Conservation (phyloP, 805 yeast genomes). For the Ogataea salicorniae region DNA sequence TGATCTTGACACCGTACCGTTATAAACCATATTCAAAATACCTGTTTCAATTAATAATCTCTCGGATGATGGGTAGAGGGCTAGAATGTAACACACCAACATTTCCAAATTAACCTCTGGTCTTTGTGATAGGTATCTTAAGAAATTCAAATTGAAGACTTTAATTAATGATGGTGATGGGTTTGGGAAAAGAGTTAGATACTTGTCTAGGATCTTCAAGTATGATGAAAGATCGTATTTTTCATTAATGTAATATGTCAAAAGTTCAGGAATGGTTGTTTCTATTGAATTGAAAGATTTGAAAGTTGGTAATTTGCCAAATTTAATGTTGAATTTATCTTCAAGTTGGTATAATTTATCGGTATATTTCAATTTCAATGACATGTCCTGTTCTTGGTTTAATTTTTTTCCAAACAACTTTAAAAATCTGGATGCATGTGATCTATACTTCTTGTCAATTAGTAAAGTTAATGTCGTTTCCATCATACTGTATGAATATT, state of each 20-base stretch:
- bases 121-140: background rate
- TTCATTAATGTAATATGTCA: background rate
- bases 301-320: background rate
- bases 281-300: background rate
- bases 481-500: slow-evolving; percentile 16
- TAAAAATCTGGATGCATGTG: slow-evolving; percentile 14
- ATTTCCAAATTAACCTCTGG: background rate
- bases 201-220: slow-evolving; percentile 9
- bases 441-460: slow-evolving; percentile 8
- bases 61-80: background rate
- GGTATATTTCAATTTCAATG: background rate
- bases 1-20: background rate
- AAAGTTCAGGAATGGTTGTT: background rate
- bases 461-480: slow-evolving; percentile 15
- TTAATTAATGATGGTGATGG: background rate
- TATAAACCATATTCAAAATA: slow-evolving; percentile 8
- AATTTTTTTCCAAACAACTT: slow-evolving; percentile 3
- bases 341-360: background rate
- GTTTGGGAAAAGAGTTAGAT: background rate
- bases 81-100: background rate
- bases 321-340: background rate
- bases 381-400: background rate
- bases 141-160: background rate
- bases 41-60: background rate
- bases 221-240: slow-evolving; percentile 1